phyloP scores from a whole-genome alignment of 345 rosid species.

The Capsella bursapastoris region DNA sequence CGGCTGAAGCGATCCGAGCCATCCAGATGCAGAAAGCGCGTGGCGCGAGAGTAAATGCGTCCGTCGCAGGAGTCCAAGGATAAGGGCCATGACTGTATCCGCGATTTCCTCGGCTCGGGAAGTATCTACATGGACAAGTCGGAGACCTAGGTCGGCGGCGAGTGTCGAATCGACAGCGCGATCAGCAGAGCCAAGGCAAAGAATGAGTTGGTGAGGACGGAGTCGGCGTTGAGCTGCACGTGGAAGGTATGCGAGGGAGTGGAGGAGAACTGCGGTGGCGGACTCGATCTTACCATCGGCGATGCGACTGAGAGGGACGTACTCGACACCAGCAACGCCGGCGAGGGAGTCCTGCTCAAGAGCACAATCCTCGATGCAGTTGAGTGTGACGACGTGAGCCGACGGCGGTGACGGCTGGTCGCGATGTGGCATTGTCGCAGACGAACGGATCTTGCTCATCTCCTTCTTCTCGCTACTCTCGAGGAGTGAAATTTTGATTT shows the following conservation, averaged over 20 bases:
- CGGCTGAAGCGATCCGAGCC: slow-evolving; percentile 97
- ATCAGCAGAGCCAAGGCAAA: slow-evolving; percentile 96
- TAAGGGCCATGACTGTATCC: slow-evolving; percentile 94
- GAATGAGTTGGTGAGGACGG: slow-evolving; percentile 91
- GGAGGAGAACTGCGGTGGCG: slow-evolving; percentile 88
- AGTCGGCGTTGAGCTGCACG: slow-evolving; percentile 99
- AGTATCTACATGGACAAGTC: slow-evolving; percentile 87
- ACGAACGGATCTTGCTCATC: slow-evolving; percentile 54
- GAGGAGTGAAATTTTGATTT: slow-evolving; percentile 34
- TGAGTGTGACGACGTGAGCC: slow-evolving; percentile 77
- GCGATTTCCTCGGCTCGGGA: slow-evolving; percentile 98
- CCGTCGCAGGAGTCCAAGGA: slow-evolving; percentile 91
- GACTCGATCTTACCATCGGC: slow-evolving; percentile 89
- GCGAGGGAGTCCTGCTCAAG: slow-evolving; percentile 80
- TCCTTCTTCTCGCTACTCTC: slow-evolving; percentile 35
- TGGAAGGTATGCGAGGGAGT: slow-evolving; percentile 96
- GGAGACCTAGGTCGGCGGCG: slow-evolving; percentile 89
- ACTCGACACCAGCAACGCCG: slow-evolving; percentile 83
- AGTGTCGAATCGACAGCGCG: slow-evolving; percentile 90
- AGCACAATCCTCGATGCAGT: slow-evolving; percentile 87
- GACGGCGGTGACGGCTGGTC: slow-evolving; percentile 54
- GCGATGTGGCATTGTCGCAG: slow-evolving; percentile 62
- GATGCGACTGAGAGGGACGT: slow-evolving; percentile 92
- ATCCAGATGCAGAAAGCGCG: slow-evolving; percentile 84
- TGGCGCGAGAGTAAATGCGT: slow-evolving; percentile 91